phyloP scores from a whole-genome alignment of 2,329 filamentous ascomycete species.

The Cercospora brassicicola region DNA sequence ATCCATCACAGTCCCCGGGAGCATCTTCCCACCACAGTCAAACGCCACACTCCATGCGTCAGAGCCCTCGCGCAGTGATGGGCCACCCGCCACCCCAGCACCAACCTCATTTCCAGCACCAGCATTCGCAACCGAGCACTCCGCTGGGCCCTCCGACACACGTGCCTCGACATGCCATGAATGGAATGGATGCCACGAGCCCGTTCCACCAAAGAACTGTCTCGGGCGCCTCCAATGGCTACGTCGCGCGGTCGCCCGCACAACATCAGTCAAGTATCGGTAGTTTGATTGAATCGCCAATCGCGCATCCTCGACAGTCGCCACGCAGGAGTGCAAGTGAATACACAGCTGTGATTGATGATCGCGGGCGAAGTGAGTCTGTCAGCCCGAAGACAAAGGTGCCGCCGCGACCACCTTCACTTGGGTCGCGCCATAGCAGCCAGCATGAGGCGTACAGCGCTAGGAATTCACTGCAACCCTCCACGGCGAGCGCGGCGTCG shows the following conservation, averaged over 20 bases:
- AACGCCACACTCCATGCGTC: constrained; percentile 36
- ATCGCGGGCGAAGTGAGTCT: constrained; percentile 67
- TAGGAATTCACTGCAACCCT: constrained; percentile 31
- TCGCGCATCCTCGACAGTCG: constrained; percentile 29
- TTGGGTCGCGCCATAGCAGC: constrained; percentile 37
- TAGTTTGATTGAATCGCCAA: constrained; percentile 47
- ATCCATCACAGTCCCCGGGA: constrained; percentile 37
- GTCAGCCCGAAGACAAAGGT: constrained; percentile 72
- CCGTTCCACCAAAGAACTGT: constrained; percentile 37
- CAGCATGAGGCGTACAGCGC: constrained; percentile 34
- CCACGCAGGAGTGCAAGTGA: constrained; percentile 33
- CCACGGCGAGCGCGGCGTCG: constrained; percentile 22
- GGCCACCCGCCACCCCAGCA: constrained; percentile 34
- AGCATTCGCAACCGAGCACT: constrained; percentile 51
- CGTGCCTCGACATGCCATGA: constrained; percentile 33
- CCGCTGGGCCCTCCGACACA: constrained; percentile 49
- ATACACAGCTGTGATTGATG: constrained; percentile 57
- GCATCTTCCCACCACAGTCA: constrained; percentile 38
- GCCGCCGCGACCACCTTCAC: constrained; percentile 33
- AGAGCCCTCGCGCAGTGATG: constrained; percentile 33
- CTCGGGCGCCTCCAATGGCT: constrained; percentile 37
- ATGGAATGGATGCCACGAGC: constrained; percentile 33
- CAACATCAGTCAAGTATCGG: constrained; percentile 34
- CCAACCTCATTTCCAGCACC: constrained; percentile 27
- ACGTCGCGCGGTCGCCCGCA: constrained; percentile 34